Evolutionary conservation across 2,329 filamentous ascomycete species (phyloP).

Genomic region (Aspergillus ibericus): DNA sequence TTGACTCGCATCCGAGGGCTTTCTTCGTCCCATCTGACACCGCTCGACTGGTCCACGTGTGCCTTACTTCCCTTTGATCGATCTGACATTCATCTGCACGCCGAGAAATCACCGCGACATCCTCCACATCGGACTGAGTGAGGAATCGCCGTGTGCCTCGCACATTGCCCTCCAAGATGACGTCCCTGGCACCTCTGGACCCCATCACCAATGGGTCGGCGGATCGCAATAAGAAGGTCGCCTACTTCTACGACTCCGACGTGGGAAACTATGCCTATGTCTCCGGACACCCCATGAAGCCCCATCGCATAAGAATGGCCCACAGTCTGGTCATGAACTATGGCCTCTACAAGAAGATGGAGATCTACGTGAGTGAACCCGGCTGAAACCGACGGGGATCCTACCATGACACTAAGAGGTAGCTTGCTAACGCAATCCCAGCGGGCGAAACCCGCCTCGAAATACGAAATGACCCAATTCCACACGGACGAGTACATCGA

Average conservation of each 20-base stretch:
- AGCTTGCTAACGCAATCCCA: conserved; percentile 39
- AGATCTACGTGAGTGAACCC: conserved; percentile 60
- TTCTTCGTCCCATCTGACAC: background rate
- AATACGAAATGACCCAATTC: conserved; percentile 72
- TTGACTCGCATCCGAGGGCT: background rate
- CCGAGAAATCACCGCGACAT: conserved; percentile 19
- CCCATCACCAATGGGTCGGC: conserved; percentile 52
- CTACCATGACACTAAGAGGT: background rate
- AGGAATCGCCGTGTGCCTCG: conserved; percentile 9
- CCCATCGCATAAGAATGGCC: conserved; percentile 67
- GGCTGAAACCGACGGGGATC: background rate
- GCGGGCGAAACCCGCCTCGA: conserved; percentile 76
- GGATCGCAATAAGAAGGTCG: conserved; percentile 73
- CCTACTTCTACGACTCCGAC: conserved; percentile 98
- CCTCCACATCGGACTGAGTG: conserved; percentile 5
- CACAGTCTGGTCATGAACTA: conserved; percentile 70
- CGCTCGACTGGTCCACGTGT: background rate
- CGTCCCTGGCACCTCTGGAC: conserved; percentile 56
- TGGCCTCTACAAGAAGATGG: conserved; percentile 71
- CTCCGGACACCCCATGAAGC: conserved; percentile 68
- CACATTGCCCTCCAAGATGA: conserved; percentile 42
- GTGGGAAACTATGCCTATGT: conserved; percentile 98
- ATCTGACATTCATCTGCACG: background rate
- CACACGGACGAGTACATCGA: conserved; percentile 74
- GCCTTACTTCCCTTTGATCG: background rate